These are phyloP conservation scores for Leucoagaricus sp. DNA, from an alignment of 1,284 basidiomycete species.

Conservation along the genomic window DNA sequence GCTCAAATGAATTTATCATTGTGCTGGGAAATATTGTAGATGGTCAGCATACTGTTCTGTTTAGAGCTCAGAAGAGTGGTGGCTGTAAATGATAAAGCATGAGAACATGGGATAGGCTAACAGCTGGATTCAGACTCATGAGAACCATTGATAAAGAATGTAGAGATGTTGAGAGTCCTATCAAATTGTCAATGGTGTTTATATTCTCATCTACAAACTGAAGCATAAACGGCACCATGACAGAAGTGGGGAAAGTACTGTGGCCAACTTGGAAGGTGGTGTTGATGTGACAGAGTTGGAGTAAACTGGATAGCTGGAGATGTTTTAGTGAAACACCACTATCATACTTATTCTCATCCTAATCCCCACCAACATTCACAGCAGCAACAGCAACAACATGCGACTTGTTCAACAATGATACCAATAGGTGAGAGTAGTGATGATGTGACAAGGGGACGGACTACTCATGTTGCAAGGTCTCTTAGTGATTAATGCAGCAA, in stretches of 20 bases:
- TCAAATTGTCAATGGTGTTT: too few relatives aligned
- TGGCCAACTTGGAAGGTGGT: background rate
- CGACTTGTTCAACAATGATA: too few relatives aligned
- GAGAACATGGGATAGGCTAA: too few relatives aligned
- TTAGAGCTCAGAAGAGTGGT: too few relatives aligned
- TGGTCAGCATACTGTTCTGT: too few relatives aligned
- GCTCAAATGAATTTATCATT: too few relatives aligned
- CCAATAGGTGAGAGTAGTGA: background rate
- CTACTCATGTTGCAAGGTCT: conserved; percentile 4
- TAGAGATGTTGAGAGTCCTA: too few relatives aligned
- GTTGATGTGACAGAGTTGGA: conserved; percentile 37
- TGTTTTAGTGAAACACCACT: conserved; percentile 20
- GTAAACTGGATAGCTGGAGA: conserved; percentile 47
- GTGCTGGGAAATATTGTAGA: too few relatives aligned
- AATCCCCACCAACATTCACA: background rate
- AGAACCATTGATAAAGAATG: too few relatives aligned
- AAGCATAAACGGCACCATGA: conserved; percentile 31
- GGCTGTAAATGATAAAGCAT: too few relatives aligned
- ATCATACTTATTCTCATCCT: conserved; percentile 1
- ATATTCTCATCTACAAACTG: conserved; percentile 51
- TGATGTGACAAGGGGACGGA: conserved; percentile 4
- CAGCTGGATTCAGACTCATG: too few relatives aligned
- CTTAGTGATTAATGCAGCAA: background rate
- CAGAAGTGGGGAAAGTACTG: conserved; percentile 9
- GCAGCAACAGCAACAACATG: background rate